phyloP scores from a whole-genome alignment of 2,329 filamentous ascomycete genomes.

The Phialocephala subalpina region DNA sequence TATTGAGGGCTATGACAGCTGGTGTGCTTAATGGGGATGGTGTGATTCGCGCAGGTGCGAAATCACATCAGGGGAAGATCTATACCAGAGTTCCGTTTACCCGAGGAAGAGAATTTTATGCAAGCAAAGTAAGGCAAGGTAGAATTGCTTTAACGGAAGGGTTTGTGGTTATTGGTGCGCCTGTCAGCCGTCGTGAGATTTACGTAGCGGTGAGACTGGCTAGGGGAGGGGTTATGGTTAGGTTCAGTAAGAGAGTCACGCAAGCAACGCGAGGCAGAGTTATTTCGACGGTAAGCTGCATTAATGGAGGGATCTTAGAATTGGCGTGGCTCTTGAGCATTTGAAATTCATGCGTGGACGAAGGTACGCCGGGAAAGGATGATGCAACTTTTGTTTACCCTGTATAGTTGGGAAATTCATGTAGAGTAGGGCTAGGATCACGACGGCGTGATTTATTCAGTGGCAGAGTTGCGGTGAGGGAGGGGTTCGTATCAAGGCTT shows the following conservation, averaged over 20 bases:
- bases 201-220: constrained; percentile 22
- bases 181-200: constrained; percentile 22
- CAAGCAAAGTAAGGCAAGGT: constrained; percentile 20
- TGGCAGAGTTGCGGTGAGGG: constrained; percentile 24
- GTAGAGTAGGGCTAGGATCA: constrained; percentile 23
- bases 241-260: constrained; percentile 24
- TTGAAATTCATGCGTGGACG: constrained; percentile 29
- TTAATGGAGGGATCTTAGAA: constrained; percentile 19
- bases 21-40: constrained; percentile 20
- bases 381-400: constrained; percentile 23
- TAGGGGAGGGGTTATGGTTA: constrained; percentile 22
- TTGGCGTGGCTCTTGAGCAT: constrained; percentile 22
- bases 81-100: constrained; percentile 18
- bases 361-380: constrained; percentile 29
- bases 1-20: constrained; percentile 15
- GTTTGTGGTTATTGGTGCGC: constrained; percentile 11
- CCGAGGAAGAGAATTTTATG: constrained; percentile 23
- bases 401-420: constrained; percentile 30
- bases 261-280: constrained; percentile 27
- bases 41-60: constrained; percentile 19
- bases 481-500: constrained; percentile 5
- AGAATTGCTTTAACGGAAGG: constrained; percentile 10
- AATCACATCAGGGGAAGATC: no score
- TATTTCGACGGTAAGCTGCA: constrained; percentile 22
- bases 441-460: constrained; percentile 24